Evolutionary conservation across 192 early-diverging fungal genomes (phyloP).

Genomic region (Coemansia pectinata): DNA sequence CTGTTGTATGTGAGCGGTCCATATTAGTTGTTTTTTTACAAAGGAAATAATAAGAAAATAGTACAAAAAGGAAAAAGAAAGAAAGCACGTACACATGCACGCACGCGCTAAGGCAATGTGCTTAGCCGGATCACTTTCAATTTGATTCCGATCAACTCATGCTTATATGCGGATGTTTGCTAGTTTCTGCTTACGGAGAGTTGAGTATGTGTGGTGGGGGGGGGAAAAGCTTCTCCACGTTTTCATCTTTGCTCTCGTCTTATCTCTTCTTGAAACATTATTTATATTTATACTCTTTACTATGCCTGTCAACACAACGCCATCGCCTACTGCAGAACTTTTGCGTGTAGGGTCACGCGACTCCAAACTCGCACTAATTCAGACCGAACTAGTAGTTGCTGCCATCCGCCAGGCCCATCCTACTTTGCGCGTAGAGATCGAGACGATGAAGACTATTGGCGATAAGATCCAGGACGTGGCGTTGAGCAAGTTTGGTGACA

Average conservation of each 20-base stretch:
- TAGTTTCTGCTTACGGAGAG: neutral
- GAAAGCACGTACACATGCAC: neutral
- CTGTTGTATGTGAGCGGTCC: slow-evolving; percentile 32
- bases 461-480: slow-evolving; percentile 84
- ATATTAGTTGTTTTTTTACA: slow-evolving; percentile 8
- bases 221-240: neutral
- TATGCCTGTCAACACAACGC: neutral
- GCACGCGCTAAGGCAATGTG: neutral
- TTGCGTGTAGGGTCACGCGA: slow-evolving; percentile 77
- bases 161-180: neutral
- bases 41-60: slow-evolving; percentile 3
- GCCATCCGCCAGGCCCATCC: slow-evolving; percentile 58
- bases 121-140: neutral
- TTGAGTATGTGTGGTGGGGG: neutral
- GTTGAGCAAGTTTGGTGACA: slow-evolving; percentile 88
- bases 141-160: neutral
- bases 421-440: slow-evolving; percentile 48
- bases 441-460: slow-evolving; percentile 69
- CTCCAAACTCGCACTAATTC: slow-evolving; percentile 86
- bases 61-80: neutral
- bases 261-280: neutral
- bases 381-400: slow-evolving; percentile 71
- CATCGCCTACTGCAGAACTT: neutral
- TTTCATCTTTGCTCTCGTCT: neutral
- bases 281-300: neutral